Percentiles rank a stretch among this genome's conserved stretches.
These are phyloP conservation scores for Yarrowia sp. DNA, from an alignment of 805 yeast genomes.

Conservation along the genomic window DNA sequence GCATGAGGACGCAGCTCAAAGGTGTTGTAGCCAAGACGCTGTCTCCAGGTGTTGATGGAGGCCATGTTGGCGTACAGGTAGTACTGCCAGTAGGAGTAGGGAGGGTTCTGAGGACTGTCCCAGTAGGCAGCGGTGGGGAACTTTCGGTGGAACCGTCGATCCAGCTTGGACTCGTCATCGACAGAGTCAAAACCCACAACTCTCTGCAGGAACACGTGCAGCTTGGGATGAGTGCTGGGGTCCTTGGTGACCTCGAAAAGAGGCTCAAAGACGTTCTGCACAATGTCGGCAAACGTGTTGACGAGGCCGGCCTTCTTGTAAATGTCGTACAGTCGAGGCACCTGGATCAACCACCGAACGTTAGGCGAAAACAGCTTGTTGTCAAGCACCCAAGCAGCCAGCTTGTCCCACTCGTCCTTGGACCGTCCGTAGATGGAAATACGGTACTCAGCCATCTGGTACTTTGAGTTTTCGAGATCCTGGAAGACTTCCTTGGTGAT, in stretches of 20 bases:
- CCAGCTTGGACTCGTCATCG: conserved; percentile 94
- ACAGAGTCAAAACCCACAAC: conserved; percentile 98
- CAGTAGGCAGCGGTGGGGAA: conserved; percentile 84
- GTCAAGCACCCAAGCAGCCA: conserved; percentile 93
- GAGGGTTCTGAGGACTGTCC: conserved; percentile 80
- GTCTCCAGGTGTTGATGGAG: conserved; percentile 80
- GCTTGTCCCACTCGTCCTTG: conserved; percentile 87
- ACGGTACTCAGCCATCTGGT: conserved; percentile 96
- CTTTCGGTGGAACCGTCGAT: conserved; percentile 74
- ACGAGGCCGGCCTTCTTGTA: conserved; percentile 77
- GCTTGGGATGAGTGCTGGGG: conserved; percentile 86
- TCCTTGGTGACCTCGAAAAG: conserved; percentile 83
- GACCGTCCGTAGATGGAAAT: conserved; percentile 92
- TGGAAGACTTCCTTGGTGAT: conserved; percentile 89
- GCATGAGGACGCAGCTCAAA: conserved; percentile 96
- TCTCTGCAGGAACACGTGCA: conserved; percentile 81
- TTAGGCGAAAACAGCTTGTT: conserved; percentile 87
- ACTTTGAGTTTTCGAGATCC: conserved; percentile 91
- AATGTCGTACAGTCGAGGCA: conserved; percentile 88
- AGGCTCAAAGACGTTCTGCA: conserved; percentile 79
- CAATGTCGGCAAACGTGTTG: conserved; percentile 66
- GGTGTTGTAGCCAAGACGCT: conserved; percentile 71
- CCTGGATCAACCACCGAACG: conserved; percentile 95
- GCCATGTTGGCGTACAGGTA: conserved; percentile 84
- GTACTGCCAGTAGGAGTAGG: conserved; percentile 93